These are phyloP conservation scores for Leishmania gerbilli DNA, from an alignment of 208 protist genomes.

Conservation along the genomic window DNA sequence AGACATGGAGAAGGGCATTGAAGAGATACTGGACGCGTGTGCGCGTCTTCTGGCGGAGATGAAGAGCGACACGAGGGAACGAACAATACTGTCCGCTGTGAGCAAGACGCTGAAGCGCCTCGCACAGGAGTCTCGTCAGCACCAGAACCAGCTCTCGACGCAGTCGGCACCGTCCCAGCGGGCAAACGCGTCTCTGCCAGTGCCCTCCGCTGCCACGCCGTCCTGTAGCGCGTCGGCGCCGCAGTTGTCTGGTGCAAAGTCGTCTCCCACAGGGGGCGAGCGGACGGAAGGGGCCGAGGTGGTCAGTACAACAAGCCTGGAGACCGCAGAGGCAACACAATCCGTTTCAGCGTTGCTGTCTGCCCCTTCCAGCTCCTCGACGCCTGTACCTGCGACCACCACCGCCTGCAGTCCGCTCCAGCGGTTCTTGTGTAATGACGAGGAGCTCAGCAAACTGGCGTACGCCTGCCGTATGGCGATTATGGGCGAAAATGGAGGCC, in stretches of 20 bases:
- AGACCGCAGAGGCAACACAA: neutral
- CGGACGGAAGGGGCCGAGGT: neutral
- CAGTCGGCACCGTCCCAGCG: conserved; percentile 9
- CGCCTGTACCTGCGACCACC: neutral
- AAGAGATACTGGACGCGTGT: conserved; percentile 45
- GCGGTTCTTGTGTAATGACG: conserved; percentile 31
- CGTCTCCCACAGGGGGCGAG: neutral
- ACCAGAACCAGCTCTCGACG: conserved; percentile 1
- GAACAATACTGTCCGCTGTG: conserved; percentile 36
- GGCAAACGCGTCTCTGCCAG: neutral
- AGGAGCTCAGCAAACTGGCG: conserved; percentile 49
- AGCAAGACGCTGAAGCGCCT: conserved; percentile 32
- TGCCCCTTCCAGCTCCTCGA: neutral
- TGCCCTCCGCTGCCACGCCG: neutral
- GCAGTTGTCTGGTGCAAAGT: neutral
- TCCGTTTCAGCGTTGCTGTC: neutral
- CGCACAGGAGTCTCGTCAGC: conserved; percentile 24
- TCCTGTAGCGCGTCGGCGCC: neutral
- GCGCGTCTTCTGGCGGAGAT: conserved; percentile 46
- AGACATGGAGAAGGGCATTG: conserved; percentile 37
- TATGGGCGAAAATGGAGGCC: conserved; percentile 38
- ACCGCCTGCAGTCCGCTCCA: conserved; percentile 8
- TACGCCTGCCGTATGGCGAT: conserved; percentile 52
- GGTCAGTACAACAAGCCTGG: too few relatives aligned
- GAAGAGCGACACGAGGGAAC: conserved; percentile 47